These are phyloP conservation scores for Pochonia chlamydosporia DNA, from an alignment of 2,329 filamentous ascomycete genomes.

Conservation along the genomic window DNA sequence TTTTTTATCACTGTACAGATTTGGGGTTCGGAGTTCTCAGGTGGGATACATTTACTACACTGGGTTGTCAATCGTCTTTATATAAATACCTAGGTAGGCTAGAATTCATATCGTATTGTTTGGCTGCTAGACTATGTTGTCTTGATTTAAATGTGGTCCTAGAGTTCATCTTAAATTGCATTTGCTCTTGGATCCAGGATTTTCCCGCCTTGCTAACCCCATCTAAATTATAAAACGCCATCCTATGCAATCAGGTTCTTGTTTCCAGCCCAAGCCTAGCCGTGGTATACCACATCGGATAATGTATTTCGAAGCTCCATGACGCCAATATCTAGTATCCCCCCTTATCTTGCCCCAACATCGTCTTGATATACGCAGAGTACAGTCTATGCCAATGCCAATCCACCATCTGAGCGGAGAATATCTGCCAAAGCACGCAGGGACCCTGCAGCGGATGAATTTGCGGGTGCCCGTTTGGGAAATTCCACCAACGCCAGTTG, in stretches of 20 bases:
- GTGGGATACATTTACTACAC: neutral
- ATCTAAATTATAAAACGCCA: neutral
- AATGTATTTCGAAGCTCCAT: too few species aligned
- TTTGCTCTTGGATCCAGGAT: neutral
- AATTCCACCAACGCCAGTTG: conserved; percentile 68
- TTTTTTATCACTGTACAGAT: too few species aligned
- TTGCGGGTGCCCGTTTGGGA: conserved; percentile 47
- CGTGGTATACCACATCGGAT: too few species aligned
- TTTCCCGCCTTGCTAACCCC: neutral
- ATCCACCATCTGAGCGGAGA: conserved; percentile 43
- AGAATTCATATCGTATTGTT: neutral
- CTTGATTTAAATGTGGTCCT: neutral
- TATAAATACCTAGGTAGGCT: too few species aligned
- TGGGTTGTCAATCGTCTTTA: too few species aligned
- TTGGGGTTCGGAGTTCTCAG: neutral
- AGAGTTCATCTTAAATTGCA: neutral
- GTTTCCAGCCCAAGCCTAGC: too few species aligned
- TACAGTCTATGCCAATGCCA: conserved; percentile 33
- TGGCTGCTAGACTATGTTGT: neutral
- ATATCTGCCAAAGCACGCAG: conserved; percentile 49
- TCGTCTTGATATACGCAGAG: too few species aligned
- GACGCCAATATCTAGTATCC: neutral
- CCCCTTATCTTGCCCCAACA: too few species aligned
- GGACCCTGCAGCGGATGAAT: conserved; percentile 44
- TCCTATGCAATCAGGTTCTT: conserved; percentile 4